Conservation (phyloP, 129 eudicot species). For the Escallonia rubra region DNA sequence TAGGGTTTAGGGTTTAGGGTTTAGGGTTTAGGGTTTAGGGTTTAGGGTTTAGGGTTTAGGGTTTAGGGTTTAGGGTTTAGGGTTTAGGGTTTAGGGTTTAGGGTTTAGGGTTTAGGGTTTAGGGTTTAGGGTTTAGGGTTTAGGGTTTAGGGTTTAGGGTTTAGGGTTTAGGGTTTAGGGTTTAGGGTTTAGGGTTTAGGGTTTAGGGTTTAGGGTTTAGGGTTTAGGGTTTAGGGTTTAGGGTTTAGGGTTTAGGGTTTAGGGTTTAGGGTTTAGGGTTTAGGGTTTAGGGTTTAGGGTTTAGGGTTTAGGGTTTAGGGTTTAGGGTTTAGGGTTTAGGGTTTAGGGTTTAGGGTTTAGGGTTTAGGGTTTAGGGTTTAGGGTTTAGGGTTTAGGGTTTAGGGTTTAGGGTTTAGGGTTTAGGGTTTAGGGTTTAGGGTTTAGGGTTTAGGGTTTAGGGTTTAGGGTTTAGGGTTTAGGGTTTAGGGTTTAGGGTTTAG, state of each 20-base stretch:
- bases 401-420: constrained; percentile 4
- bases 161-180: constrained; percentile 13
- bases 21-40: constrained; percentile 6
- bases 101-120: constrained; percentile 17
- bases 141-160: constrained; percentile 15
- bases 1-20: constrained; percentile 12
- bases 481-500: neutral
- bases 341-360: constrained; percentile 4
- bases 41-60: constrained; percentile 8
- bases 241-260: constrained; percentile 4
- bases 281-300: constrained; percentile 6
- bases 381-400: constrained; percentile 3
- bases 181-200: constrained; percentile 16
- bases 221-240: constrained; percentile 17
- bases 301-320: constrained; percentile 1
- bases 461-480: neutral
- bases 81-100: constrained; percentile 14
- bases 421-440: neutral
- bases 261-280: neutral
- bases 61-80: constrained; percentile 10
- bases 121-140: constrained; percentile 17
- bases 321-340: neutral
- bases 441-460: neutral
- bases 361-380: neutral
- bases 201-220: constrained; percentile 10